A percentile compares a stretch with the other conserved stretches of the same genome.
Evolutionary conservation across 805 yeast species (phyloP).

Genomic region (Wickerhamiella azyma): DNA sequence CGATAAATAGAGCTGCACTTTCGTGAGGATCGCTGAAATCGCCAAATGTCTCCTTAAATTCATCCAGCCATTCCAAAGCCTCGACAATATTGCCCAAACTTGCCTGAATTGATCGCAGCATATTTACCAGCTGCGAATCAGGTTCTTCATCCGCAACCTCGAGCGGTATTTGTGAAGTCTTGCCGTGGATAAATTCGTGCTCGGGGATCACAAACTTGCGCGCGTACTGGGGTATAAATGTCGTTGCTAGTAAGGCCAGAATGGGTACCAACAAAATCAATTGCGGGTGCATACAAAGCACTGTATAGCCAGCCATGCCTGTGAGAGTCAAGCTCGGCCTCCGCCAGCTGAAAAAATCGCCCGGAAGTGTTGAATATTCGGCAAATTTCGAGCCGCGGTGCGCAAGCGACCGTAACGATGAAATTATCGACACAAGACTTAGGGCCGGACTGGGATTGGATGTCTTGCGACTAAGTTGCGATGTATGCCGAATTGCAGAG

Average conservation of each 20-base stretch:
- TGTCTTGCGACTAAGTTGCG: not conserved
- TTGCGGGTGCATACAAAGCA: slow-evolving; percentile 59
- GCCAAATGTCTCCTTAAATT: slow-evolving; percentile 44
- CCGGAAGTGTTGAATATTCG: slow-evolving; percentile 19
- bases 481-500: not conserved
- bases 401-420: slow-evolving; percentile 5
- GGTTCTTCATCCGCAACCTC: not conserved
- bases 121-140: slow-evolving; percentile 10
- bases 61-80: slow-evolving; percentile 39
- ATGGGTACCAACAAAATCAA: slow-evolving; percentile 52
- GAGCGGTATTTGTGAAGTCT: not conserved
- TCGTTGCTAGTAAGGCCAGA: slow-evolving; percentile 37
- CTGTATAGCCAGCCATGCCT: slow-evolving; percentile 44
- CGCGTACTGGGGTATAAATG: slow-evolving; percentile 56
- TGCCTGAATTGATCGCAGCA: slow-evolving; percentile 37
- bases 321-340: slow-evolving; percentile 57
- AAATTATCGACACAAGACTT: slow-evolving; percentile 5
- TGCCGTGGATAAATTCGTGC: not conserved
- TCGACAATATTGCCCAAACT: slow-evolving; percentile 42
- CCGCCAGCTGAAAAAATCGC: slow-evolving; percentile 60
- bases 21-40: slow-evolving; percentile 57
- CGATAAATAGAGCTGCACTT: slow-evolving; percentile 45
- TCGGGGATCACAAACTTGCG: slow-evolving; percentile 16
- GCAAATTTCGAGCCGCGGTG: slow-evolving; percentile 1
- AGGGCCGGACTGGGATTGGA: not conserved